phyloP scores from a whole-genome alignment of 1,284 basidiomycete species.

The Omphalotus olearius region DNA sequence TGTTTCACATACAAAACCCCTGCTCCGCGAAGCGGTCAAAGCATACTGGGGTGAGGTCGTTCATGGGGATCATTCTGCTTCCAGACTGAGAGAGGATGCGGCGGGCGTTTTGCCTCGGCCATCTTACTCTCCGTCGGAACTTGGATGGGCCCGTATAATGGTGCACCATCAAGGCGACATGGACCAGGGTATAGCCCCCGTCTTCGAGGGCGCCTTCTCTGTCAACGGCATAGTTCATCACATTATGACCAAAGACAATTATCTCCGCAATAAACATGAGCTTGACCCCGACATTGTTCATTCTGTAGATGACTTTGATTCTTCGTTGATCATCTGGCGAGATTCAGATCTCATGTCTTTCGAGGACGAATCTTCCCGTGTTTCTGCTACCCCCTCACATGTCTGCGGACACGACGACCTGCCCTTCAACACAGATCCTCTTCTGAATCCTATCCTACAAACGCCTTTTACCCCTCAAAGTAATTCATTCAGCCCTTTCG shows the following conservation, averaged over 20 bases:
- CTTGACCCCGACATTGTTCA: constrained; percentile 51
- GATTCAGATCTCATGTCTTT: constrained; percentile 59
- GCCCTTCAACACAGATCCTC: constrained; percentile 59
- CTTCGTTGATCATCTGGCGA: constrained; percentile 65
- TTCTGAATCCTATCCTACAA: constrained; percentile 51
- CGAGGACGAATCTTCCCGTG: constrained; percentile 38
- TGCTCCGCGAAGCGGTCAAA: constrained; percentile 51
- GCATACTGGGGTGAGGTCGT: constrained; percentile 73
- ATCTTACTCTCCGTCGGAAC: constrained; percentile 36
- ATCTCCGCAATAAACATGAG: constrained; percentile 53
- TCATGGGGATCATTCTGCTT: constrained; percentile 39
- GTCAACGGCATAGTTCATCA: constrained; percentile 69
- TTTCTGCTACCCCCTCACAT: constrained; percentile 4
- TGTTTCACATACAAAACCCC: constrained; percentile 43
- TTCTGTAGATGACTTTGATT: constrained; percentile 38
- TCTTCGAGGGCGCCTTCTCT: constrained; percentile 77
- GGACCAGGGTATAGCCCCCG: constrained; percentile 40
- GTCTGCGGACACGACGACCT: constrained; percentile 69
- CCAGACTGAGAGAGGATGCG: constrained; percentile 58
- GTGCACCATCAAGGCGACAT: constrained; percentile 63
- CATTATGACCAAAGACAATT: constrained; percentile 70
- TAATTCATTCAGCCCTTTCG: constrained; percentile 35
- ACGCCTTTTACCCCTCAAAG: constrained; percentile 32
- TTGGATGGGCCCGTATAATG: constrained; percentile 72
- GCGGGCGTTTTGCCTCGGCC: constrained; percentile 37